phyloP scores from a whole-genome alignment of 2,329 filamentous ascomycete genomes.

The Neonectria coccinea region DNA sequence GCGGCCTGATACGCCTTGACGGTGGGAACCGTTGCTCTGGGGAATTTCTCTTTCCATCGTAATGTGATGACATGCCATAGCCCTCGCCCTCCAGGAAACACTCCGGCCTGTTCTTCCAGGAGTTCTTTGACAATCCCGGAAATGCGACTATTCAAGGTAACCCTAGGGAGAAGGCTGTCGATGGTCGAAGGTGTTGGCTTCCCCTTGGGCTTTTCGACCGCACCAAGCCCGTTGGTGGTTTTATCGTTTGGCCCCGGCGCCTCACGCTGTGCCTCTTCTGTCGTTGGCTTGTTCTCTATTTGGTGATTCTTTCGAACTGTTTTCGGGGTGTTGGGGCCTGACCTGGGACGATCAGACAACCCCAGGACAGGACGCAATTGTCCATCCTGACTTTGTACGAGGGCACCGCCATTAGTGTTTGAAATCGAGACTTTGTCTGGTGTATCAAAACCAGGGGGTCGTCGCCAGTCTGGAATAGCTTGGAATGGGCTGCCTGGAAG shows the following conservation, averaged over 20 bases:
- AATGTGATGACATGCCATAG: conserved; percentile 61
- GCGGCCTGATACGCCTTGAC: conserved; percentile 54
- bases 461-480: conserved; percentile 40
- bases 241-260: neutral
- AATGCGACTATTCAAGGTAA: conserved; percentile 35
- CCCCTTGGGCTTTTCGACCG: neutral
- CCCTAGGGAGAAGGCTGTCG: conserved; percentile 34
- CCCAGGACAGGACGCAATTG: conserved; percentile 40
- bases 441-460: conserved; percentile 39
- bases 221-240: conserved; percentile 5
- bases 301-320: conserved; percentile 24
- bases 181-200: conserved; percentile 27
- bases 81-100: conserved; percentile 63
- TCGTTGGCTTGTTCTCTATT: conserved; percentile 12
- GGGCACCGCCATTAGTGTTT: conserved; percentile 33
- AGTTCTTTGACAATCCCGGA: conserved; percentile 45
- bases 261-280: conserved; percentile 13
- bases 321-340: conserved; percentile 28
- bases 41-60: conserved; percentile 58
- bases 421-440: conserved; percentile 25
- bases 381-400: conserved; percentile 38
- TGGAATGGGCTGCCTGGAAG: conserved; percentile 37
- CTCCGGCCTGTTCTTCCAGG: conserved; percentile 53
- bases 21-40: conserved; percentile 55
- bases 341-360: conserved; percentile 26